Conservation (phyloP, 2,329 filamentous ascomycete genomes). For the Kalaharituber pfeilii region DNA sequence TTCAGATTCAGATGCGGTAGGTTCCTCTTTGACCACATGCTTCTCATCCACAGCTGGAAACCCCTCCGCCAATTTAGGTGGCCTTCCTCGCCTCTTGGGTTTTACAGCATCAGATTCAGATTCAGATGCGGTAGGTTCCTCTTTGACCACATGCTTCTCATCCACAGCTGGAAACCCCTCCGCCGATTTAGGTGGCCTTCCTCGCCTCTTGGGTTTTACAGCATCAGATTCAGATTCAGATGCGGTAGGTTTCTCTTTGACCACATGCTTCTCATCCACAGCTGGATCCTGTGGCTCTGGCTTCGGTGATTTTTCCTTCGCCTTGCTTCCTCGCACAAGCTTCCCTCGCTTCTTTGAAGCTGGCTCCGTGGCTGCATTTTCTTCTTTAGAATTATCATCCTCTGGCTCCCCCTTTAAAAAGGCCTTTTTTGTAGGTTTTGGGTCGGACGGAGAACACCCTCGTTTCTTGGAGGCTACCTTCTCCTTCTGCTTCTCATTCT, state of each 20-base stretch:
- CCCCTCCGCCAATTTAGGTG: neutral
- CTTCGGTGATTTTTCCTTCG: neutral
- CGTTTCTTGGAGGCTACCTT: neutral
- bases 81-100: neutral
- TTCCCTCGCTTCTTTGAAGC: neutral
- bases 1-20: neutral
- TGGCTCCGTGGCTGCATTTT: neutral
- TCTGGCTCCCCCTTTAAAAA: slow-evolving; percentile 3
- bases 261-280: too few species aligned
- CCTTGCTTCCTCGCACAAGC: neutral
- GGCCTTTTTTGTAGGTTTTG: slow-evolving; percentile 1
- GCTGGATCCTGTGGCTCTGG: neutral
- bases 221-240: neutral
- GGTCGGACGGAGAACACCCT: neutral
- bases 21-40: neutral
- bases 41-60: neutral
- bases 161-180: too few species aligned
- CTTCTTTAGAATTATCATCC: neutral
- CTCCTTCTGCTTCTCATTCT: neutral
- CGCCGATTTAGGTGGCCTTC: too few species aligned
- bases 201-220: neutral
- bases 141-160: too few species aligned
- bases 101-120: neutral
- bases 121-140: neutral
- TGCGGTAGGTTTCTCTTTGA: too few species aligned